Percentiles rank a stretch among this genome's conserved stretches.
Conservation (phyloP, 495 filamentous ascomycete species). For the Astrothelium macrocarpum region DNA sequence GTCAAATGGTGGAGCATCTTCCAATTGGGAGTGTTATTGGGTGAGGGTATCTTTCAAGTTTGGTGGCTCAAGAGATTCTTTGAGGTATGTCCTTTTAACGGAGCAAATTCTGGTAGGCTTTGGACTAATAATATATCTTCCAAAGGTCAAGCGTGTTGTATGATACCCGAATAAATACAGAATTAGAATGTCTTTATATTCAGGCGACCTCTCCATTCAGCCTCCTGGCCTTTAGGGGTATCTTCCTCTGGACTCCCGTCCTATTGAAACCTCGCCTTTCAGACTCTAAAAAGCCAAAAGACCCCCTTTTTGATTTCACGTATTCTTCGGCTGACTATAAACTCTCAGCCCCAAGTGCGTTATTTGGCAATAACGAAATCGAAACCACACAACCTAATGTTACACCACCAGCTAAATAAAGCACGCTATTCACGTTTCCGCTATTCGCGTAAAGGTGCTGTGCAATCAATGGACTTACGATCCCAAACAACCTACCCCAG, state of each 20-base stretch:
- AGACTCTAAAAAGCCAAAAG: background rate
- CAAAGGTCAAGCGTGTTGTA: slow-evolving; percentile 5
- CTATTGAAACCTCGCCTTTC: background rate
- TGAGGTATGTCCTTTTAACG: slow-evolving; percentile 49
- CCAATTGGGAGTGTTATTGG: slow-evolving; percentile 80
- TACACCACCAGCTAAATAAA: slow-evolving; percentile 38
- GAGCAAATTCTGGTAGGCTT: background rate
- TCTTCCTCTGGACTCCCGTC: background rate
- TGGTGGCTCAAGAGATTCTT: slow-evolving; percentile 99
- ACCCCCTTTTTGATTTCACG: background rate
- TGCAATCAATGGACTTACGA: slow-evolving; percentile 38
- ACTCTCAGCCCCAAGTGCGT: slow-evolving; percentile 25
- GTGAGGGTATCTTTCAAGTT: slow-evolving; percentile 93
- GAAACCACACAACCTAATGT: slow-evolving; percentile 37
- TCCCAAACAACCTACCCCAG: slow-evolving; percentile 39
- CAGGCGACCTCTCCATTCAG: background rate
- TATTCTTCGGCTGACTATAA: slow-evolving; percentile 3
- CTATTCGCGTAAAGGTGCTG: slow-evolving; percentile 26
- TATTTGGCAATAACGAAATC: slow-evolving; percentile 33
- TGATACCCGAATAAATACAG: background rate
- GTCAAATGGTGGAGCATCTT: slow-evolving; percentile 99
- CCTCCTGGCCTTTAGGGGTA: background rate
- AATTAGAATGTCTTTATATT: background rate
- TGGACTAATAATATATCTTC: background rate
- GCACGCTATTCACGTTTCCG: slow-evolving; percentile 26